Evolutionary conservation across 345 rosid genomes (phyloP), one percentile per base, ranked within the genome.

Genomic region (Abelmoschus esculentus): DNA sequence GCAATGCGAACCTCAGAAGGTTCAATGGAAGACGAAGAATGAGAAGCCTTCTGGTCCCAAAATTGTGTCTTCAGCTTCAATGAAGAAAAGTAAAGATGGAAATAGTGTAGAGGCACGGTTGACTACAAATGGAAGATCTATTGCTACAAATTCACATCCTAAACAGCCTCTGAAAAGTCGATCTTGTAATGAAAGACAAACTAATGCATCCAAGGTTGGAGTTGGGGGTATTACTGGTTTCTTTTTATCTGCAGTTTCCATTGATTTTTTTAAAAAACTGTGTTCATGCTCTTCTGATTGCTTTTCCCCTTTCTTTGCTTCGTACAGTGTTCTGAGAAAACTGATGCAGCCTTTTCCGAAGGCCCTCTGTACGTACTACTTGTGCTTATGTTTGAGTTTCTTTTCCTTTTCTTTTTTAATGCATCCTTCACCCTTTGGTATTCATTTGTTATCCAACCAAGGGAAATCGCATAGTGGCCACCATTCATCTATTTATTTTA

Each of bases 291-390:
- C 77, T 73, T 58, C 78, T 22, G 26, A 10, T 61, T 80, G 32
- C 57, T 69, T 74, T 73, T 77, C 50, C 64, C 52, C 54, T 61
- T 59, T 8, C 49, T 44, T 6, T 71, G 68, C 67, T 77, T 72
- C 66, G 47, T 53, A 31, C 89, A 89, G 86, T 85, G 82, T 74
- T 70, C 84, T 65, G 86, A 74, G 80, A 90, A 88, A 75, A 77
- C 85, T 34, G 86, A 77, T 71, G 72, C 82, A 46, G 78, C 76
- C 44, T 34, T 74, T 15, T 71, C 87, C 62, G 90, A 85, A 75
- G 82, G 76, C 69, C 40, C 69, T 46, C 71, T 61, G 99, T 95
- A 90, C 75, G 92, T 76, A 36, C 3, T 32, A 54, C 66, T 76
- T 74, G 49, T 12, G 6, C 50, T n/a, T 52, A 6, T 53, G 61